phyloP scores from a whole-genome alignment of 768 basidiomycete genomes.

The Mrakia blollopis region DNA sequence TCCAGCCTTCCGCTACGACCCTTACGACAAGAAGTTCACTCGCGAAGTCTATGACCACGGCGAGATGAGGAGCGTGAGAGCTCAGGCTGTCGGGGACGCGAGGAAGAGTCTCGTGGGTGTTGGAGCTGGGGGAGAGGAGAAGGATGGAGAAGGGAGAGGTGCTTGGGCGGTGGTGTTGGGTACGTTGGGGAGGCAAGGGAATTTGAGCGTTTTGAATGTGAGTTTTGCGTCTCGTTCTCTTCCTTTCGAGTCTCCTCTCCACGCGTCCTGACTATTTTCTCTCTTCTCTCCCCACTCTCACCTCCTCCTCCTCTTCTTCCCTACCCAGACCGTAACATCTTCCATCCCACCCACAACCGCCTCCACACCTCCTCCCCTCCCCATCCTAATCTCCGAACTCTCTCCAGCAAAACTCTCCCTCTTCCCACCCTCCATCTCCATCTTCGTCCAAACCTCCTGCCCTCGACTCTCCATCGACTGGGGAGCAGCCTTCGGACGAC shows the following conservation, averaged over 20 bases:
- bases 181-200: constrained; percentile 91
- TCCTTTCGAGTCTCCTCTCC: background rate
- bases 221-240: constrained; percentile 21
- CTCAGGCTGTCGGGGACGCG: constrained; percentile 70
- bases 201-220: constrained; percentile 77
- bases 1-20: constrained; percentile 96
- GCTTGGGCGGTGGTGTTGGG: constrained; percentile 91
- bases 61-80: constrained; percentile 73
- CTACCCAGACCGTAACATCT: constrained; percentile 35
- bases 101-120: constrained; percentile 55
- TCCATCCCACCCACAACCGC: constrained; percentile 33
- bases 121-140: constrained; percentile 29
- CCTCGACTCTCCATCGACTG: constrained; percentile 96
- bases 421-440: constrained; percentile 69
- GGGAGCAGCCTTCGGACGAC: constrained; percentile 91
- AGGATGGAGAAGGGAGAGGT: constrained; percentile 38
- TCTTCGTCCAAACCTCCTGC: constrained; percentile 94
- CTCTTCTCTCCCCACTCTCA: background rate
- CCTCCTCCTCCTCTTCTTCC: background rate
- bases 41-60: constrained; percentile 82
- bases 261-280: background rate
- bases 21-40: constrained; percentile 95
- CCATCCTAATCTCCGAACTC: constrained; percentile 91
- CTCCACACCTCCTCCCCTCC: constrained; percentile 50
- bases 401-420: constrained; percentile 88